Percentiles rank a stretch among this genome's conserved stretches.
phyloP scores from a whole-genome alignment of 306 rosid genomes.

The Potentilla sterilis region DNA sequence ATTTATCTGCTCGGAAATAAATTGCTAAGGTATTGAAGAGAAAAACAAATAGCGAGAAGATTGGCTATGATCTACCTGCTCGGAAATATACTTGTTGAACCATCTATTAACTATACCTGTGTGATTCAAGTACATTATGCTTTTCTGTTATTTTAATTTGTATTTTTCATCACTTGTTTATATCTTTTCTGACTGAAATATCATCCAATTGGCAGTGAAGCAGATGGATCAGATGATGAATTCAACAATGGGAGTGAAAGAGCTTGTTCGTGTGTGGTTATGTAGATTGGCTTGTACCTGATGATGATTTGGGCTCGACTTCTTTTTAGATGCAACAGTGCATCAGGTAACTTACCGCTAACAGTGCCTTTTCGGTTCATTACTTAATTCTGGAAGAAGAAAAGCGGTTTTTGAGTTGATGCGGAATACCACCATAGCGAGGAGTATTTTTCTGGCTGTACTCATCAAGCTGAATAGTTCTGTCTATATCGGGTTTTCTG shows the following conservation, averaged over 20 bases:
- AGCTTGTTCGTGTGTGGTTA: conserved; percentile 71
- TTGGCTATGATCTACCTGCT: not conserved
- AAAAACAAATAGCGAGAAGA: not conserved
- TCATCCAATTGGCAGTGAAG: conserved; percentile 65
- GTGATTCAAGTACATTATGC: not conserved
- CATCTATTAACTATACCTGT: not conserved
- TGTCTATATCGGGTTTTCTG: conserved; percentile 50
- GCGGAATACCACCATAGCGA: conserved; percentile 24
- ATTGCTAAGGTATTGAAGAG: not conserved
- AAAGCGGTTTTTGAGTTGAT: conserved; percentile 30
- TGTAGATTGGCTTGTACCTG: conserved; percentile 55
- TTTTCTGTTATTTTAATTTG: not conserved
- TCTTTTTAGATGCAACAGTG: conserved; percentile 18
- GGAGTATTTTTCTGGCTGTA: conserved; percentile 25
- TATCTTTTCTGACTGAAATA: conserved; percentile 35
- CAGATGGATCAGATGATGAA: conserved; percentile 78
- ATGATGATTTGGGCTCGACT: conserved; percentile 32
- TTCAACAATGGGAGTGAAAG: conserved; percentile 70
- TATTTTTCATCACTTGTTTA: not conserved
- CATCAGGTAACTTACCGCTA: conserved; percentile 27
- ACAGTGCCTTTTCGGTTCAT: conserved; percentile 32
- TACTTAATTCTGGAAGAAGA: conserved; percentile 36
- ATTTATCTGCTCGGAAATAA: no score
- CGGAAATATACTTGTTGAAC: not conserved
- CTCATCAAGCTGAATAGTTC: conserved; percentile 36